Evolutionary conservation across 2,329 filamentous ascomycete species (phyloP).

Genomic region (Didymella pinodella): DNA sequence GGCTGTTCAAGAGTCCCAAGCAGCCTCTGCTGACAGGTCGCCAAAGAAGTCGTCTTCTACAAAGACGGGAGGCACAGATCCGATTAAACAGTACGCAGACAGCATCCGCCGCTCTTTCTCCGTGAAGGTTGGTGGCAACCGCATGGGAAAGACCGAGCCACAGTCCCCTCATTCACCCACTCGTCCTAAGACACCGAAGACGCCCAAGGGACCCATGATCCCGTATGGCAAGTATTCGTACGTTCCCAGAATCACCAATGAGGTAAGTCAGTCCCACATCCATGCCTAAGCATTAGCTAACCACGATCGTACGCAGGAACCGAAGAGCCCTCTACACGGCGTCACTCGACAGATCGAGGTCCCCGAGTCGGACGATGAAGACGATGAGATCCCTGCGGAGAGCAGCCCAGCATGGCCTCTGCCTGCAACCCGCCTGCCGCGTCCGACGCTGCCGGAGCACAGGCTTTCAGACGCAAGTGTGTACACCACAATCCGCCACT

Average conservation of each 20-base stretch:
- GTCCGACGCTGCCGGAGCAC: slow-evolving; percentile 14
- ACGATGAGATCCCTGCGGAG: not conserved
- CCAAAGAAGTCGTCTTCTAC: not conserved
- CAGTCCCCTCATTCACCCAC: slow-evolving; percentile 2
- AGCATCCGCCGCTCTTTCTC: slow-evolving; percentile 31
- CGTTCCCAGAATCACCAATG: slow-evolving; percentile 11
- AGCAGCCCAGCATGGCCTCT: slow-evolving; percentile 2
- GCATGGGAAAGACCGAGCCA: slow-evolving; percentile 1
- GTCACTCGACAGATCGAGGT: slow-evolving; percentile 30
- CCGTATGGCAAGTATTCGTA: slow-evolving; percentile 9
- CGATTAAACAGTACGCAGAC: slow-evolving; percentile 33
- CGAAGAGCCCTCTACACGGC: slow-evolving; percentile 34
- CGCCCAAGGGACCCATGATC: slow-evolving; percentile 1
- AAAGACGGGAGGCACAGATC: slow-evolving; percentile 17
- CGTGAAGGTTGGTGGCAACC: slow-evolving; percentile 11
- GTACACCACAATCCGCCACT: slow-evolving; percentile 26
- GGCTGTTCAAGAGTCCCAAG: slow-evolving; percentile 5
- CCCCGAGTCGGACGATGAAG: not conserved
- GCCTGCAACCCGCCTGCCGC: slow-evolving; percentile 6
- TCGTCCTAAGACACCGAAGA: slow-evolving; percentile 3
- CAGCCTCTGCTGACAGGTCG: slow-evolving; percentile 1
- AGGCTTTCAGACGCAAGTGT: slow-evolving; percentile 25
- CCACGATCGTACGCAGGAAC: slow-evolving; percentile 6
- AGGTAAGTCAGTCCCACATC: slow-evolving; percentile 1
- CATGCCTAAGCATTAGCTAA: not conserved